A percentile compares a stretch with the other conserved stretches of the same genome.
Evolutionary conservation across 148 eudicot genomes (phyloP).

Genomic region (Arbutus unedo): DNA sequence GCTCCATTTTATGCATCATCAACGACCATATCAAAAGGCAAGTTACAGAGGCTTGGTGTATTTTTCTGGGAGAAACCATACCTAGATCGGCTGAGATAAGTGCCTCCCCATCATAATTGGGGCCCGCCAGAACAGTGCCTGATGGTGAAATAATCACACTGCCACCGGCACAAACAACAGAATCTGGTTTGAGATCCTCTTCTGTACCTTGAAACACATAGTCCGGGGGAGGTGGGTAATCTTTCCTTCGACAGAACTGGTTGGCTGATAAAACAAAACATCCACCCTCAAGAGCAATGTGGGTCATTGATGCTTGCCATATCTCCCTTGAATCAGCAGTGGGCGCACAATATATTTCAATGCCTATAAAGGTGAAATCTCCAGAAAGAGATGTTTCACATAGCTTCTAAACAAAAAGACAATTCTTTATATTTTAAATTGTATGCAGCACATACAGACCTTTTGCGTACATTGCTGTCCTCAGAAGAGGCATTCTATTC

Average conservation of each 20-base stretch:
- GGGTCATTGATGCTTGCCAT: slow-evolving; percentile 97
- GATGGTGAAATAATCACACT: slow-evolving; percentile 91
- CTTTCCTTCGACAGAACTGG: slow-evolving; percentile 84
- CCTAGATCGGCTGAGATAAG: slow-evolving; percentile 94
- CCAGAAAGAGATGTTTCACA: background rate
- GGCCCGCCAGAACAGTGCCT: slow-evolving; percentile 83
- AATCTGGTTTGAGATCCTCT: slow-evolving; percentile 79
- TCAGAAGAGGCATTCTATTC: slow-evolving; percentile 88
- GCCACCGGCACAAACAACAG: slow-evolving; percentile 92
- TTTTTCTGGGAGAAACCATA: slow-evolving; percentile 14
- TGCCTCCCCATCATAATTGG: slow-evolving; percentile 84
- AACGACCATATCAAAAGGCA: background rate
- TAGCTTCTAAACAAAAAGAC: background rate
- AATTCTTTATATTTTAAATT: background rate
- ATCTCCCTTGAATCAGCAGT: slow-evolving; percentile 85
- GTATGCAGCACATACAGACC: slow-evolving; percentile 36
- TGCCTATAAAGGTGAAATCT: slow-evolving; percentile 39
- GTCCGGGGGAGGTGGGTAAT: slow-evolving; percentile 90
- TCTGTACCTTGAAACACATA: slow-evolving; percentile 57
- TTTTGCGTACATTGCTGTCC: slow-evolving; percentile 96
- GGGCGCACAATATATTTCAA: slow-evolving; percentile 98
- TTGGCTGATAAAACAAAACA: slow-evolving; percentile 88
- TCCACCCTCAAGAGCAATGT: slow-evolving; percentile 96
- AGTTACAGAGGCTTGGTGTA: background rate
- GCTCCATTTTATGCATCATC: background rate